These are phyloP conservation scores for Colletotrichum liaoningense DNA, from an alignment of 2,329 filamentous ascomycete genomes.

Conservation along the genomic window DNA sequence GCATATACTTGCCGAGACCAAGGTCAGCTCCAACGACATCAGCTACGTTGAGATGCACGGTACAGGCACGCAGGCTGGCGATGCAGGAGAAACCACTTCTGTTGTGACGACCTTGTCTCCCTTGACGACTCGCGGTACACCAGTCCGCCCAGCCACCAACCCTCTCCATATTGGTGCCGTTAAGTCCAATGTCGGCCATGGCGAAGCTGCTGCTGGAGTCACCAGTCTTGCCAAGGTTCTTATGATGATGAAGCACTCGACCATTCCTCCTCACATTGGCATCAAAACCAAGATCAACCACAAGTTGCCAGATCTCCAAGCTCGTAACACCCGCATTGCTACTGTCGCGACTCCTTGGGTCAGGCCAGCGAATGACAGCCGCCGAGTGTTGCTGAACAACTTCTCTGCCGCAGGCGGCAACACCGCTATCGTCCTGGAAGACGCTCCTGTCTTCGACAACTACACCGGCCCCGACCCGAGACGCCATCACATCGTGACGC, in stretches of 20 bases:
- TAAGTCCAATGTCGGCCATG: constrained; percentile 37
- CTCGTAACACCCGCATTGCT: constrained; percentile 68
- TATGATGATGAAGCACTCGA: constrained; percentile 26
- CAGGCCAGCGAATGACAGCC: constrained; percentile 57
- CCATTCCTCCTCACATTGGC: constrained; percentile 61
- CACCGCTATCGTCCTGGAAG: constrained; percentile 73
- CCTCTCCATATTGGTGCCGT: constrained; percentile 41
- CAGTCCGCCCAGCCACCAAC: constrained; percentile 15
- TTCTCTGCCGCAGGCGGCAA: constrained; percentile 80
- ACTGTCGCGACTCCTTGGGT: constrained; percentile 61
- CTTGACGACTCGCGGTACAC: constrained; percentile 36
- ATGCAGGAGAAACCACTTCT: constrained; percentile 39
- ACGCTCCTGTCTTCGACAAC: constrained; percentile 59
- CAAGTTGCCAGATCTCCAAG: constrained; percentile 67
- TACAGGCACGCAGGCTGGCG: constrained; percentile 49
- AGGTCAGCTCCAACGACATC: constrained; percentile 62
- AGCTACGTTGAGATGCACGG: constrained; percentile 59
- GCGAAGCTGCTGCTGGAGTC: constrained; percentile 30
- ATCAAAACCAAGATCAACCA: constrained; percentile 74
- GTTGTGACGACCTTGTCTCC: constrained; percentile 41
- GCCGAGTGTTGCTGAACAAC: constrained; percentile 71
- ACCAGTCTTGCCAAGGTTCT: constrained; percentile 32
- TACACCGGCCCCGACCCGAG: constrained; percentile 63
- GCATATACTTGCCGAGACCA: constrained; percentile 45
- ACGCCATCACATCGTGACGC: constrained; percentile 63